Percentiles rank a stretch among this genome's conserved stretches.
Conservation (phyloP, 768 basidiomycete species). For the Mycena vulgaris region DNA sequence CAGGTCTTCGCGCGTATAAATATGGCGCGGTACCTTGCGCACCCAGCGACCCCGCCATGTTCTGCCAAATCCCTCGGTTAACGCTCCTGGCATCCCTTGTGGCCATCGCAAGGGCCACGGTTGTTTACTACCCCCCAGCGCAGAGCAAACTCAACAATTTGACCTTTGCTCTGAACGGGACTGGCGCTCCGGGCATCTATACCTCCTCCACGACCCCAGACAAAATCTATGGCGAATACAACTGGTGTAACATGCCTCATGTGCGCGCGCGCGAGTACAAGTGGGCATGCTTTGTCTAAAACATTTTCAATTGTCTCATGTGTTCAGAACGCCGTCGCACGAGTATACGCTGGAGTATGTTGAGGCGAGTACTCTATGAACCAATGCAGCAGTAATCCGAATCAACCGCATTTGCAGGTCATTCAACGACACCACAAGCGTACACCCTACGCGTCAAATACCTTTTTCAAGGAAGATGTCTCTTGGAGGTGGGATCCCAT, state of each 20-base stretch:
- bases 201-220: constrained; percentile 58
- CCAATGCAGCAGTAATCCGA: too few relatives aligned
- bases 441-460: constrained; percentile 66
- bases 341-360: constrained; percentile 61
- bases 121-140: constrained; percentile 58
- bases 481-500: constrained; percentile 49
- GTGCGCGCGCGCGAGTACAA: constrained; percentile 61
- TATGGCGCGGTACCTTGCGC: not conserved
- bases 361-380: constrained; percentile 42
- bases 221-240: constrained; percentile 60
- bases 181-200: constrained; percentile 64
- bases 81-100: not conserved
- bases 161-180: constrained; percentile 58
- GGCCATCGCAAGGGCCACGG: constrained; percentile 23
- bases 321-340: constrained; percentile 52
- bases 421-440: constrained; percentile 71
- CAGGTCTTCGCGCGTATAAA: constrained; percentile 1
- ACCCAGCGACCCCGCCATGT: not conserved
- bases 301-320: not conserved
- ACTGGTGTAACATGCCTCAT: constrained; percentile 73
- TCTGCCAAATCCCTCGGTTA: not conserved
- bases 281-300: constrained; percentile 45
- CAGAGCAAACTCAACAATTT: constrained; percentile 60
- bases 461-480: constrained; percentile 64
- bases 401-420: constrained; percentile 43